Base-by-base conservation (phyloP, 2,329 filamentous ascomycete species). In the Xylogone sp. region DNA sequence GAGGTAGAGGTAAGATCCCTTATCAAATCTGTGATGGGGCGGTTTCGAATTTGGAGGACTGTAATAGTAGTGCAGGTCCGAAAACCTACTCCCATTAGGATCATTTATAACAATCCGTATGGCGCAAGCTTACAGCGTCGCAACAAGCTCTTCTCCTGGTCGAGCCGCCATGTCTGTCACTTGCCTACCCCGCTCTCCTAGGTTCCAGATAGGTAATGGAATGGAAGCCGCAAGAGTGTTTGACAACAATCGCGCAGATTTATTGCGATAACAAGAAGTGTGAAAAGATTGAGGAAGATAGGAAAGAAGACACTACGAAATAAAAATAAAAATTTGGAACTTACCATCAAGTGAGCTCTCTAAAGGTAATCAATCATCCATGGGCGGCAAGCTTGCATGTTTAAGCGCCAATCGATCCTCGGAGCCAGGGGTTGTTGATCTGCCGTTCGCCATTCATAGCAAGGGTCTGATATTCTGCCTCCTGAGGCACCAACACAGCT, bases 21-120 rank as follows among this genome's bases (percentile, higher is more conserved):
- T 88, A 68, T 90, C 85, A 68, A 93, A 92, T 48, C 88, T 83
- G 68, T 92, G 86, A 67, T 92, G 88, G n/a, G 78, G 82, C 24
- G 88, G 87, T 51, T 78, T 83, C 51, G 78, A 75, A 5, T 77
- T 76, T 2, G 85, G 83, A n/a, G 83, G 78, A 21, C 80, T 78
- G 70, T 91, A 90, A 69, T 84, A 90, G 69, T 91, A 92, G 68
- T 92, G 88, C 49, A 91, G 67, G 63, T 93, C 88, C 56, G 81
- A 86, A 63, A 89, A 91, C 62, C 88, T 92, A 56, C 50, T 21
- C 20, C 21, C 2, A 46, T 63, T 45, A 61, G 57, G 39, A 21
- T 21, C 2, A 18, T 5, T 27, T 12, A 43, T 18, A 34, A 34
- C 21, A 42, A 45, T 21, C 27, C 21, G 29, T 21, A 22, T n/a